phyloP scores from a whole-genome alignment of 768 basidiomycete species.

The Floccularia luteovirens region DNA sequence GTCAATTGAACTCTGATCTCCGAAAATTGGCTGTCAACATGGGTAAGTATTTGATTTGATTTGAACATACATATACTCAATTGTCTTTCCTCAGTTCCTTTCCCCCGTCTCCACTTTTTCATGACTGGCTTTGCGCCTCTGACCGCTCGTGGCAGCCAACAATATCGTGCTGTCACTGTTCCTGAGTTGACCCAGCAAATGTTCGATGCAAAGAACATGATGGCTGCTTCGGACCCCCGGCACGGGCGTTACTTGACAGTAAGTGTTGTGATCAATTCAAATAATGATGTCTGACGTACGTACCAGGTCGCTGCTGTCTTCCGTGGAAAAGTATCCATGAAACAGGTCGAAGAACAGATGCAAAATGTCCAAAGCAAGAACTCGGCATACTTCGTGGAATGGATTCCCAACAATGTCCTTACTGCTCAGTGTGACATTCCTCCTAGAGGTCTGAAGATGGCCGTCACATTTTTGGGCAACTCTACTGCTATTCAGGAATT shows the following conservation, averaged over 20 bases:
- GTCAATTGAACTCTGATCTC: constrained; percentile 98
- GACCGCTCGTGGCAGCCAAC: constrained; percentile 88
- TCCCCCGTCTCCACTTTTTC: constrained; percentile 99
- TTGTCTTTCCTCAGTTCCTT: constrained; percentile 56
- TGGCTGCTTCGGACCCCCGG: constrained; percentile 96
- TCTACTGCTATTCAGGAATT: constrained; percentile 96
- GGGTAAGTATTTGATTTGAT: constrained; percentile 45
- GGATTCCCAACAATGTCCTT: constrained; percentile 99
- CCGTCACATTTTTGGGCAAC: constrained; percentile 96
- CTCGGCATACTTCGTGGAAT: constrained; percentile 97
- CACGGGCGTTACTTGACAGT: constrained; percentile 97
- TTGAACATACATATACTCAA: background rate
- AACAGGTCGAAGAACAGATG: constrained; percentile 99
- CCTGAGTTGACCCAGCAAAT: constrained; percentile 98
- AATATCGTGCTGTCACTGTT: constrained; percentile 95
- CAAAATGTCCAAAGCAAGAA: constrained; percentile 97
- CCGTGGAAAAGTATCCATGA: constrained; percentile 99
- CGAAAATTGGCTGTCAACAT: constrained; percentile 99
- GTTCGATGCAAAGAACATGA: constrained; percentile 99
- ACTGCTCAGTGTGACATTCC: constrained; percentile 98
- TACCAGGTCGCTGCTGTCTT: constrained; percentile 84
- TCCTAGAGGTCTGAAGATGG: constrained; percentile 93
- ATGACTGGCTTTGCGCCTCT: constrained; percentile 95
- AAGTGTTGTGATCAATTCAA: constrained; percentile 12
- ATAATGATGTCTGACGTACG: background rate